Conservation (phyloP, 2,329 filamentous ascomycete genomes). For the Simplicillium aogashimaense region DNA sequence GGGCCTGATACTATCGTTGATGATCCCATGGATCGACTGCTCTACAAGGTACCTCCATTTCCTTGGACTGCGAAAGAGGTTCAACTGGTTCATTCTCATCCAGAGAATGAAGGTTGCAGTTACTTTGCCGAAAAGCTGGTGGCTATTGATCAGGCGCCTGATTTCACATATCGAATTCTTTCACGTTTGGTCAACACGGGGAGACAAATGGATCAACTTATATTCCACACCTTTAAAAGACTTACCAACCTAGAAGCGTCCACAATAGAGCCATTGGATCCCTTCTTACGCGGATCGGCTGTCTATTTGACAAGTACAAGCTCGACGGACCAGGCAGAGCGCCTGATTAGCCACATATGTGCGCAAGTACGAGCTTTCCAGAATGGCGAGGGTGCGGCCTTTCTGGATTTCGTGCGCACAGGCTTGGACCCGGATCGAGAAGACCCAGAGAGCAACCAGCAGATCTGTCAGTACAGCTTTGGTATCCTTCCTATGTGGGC, state of each 20-base stretch:
- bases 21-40: conserved; percentile 26
- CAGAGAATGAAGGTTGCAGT: conserved; percentile 22
- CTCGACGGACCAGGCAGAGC: conserved; percentile 20
- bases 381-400: conserved; percentile 36
- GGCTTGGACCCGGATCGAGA: conserved; percentile 18
- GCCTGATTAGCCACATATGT: conserved; percentile 32
- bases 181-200: conserved; percentile 43
- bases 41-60: conserved; percentile 22
- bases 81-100: conserved; percentile 30
- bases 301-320: conserved; percentile 38
- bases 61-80: conserved; percentile 37
- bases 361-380: conserved; percentile 33
- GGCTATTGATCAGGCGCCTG: conserved; percentile 45
- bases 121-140: conserved; percentile 60
- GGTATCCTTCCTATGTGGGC: conserved; percentile 33
- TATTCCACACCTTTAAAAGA: conserved; percentile 42
- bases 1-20: conserved; percentile 26
- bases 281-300: conserved; percentile 48
- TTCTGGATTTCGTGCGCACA: conserved; percentile 32
- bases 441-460: conserved; percentile 12
- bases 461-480: conserved; percentile 13
- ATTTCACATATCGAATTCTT: conserved; percentile 46
- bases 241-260: conserved; percentile 37
- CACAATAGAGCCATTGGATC: conserved; percentile 31
- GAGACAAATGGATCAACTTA: conserved; percentile 35